Evolutionary conservation across 2,329 filamentous ascomycete species (phyloP).

Genomic region (Fusarium austroafricanum): DNA sequence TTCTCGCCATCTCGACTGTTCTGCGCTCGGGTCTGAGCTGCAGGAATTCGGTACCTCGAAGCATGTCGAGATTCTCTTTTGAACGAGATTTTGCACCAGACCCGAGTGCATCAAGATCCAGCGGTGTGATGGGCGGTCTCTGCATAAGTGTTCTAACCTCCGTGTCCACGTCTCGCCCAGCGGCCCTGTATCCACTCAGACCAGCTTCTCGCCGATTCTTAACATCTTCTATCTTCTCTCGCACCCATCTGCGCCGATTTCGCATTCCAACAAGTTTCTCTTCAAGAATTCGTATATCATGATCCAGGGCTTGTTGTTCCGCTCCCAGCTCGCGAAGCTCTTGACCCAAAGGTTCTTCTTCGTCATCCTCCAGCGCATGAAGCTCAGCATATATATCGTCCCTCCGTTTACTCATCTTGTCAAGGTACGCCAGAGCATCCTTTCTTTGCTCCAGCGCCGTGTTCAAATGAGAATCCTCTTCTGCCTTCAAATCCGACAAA

Average conservation of each 20-base stretch:
- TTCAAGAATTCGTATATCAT: slow-evolving; percentile 74
- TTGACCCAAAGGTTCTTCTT: slow-evolving; percentile 67
- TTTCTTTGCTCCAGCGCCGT: slow-evolving; percentile 67
- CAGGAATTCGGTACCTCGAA: slow-evolving; percentile 65
- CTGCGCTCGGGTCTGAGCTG: slow-evolving; percentile 71
- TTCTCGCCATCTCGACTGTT: slow-evolving; percentile 75
- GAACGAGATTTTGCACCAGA: slow-evolving; percentile 23
- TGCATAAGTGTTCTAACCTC: slow-evolving; percentile 70
- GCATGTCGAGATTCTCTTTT: slow-evolving; percentile 42
- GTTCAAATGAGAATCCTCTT: slow-evolving; percentile 72
- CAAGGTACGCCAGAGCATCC: slow-evolving; percentile 68
- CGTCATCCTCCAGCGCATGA: slow-evolving; percentile 64
- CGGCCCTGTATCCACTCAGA: slow-evolving; percentile 77
- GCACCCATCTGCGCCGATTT: slow-evolving; percentile 68
- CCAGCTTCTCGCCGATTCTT: slow-evolving; percentile 75
- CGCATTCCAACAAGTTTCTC: slow-evolving; percentile 71
- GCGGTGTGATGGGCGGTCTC: slow-evolving; percentile 65
- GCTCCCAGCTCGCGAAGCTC: slow-evolving; percentile 70
- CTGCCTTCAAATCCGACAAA: slow-evolving; percentile 73
- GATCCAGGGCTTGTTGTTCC: slow-evolving; percentile 65
- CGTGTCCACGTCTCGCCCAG: slow-evolving; percentile 72
- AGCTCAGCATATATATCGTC: slow-evolving; percentile 65
- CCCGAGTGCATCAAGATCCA: slow-evolving; percentile 60
- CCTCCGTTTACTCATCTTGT: slow-evolving; percentile 62
- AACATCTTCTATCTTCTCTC: slow-evolving; percentile 70